Evolutionary conservation across 306 rosid genomes (phyloP).

Genomic region (Dalbergia cultrata): DNA sequence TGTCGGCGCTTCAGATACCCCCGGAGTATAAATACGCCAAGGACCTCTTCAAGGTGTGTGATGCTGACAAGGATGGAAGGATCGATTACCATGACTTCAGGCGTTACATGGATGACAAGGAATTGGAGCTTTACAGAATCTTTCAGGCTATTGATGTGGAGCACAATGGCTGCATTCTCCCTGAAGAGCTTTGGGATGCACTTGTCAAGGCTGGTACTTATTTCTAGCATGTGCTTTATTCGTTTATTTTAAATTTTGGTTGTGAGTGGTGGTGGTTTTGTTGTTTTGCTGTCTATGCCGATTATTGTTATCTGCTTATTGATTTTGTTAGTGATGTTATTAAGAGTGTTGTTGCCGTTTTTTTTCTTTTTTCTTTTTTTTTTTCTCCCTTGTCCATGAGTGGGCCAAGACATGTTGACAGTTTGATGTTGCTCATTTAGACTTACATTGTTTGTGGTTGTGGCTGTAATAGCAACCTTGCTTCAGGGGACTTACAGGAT

Average conservation of each 20-base stretch:
- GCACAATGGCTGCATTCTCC: conserved; percentile 66
- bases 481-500: background rate
- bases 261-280: background rate
- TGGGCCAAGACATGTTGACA: conserved; percentile 33
- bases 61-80: conserved; percentile 64
- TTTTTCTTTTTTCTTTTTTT: too few species aligned
- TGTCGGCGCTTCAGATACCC: conserved; percentile 65
- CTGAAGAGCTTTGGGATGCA: conserved; percentile 71
- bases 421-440: conserved; percentile 19
- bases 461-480: conserved; percentile 31
- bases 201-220: conserved; percentile 72
- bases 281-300: conserved; percentile 2
- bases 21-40: conserved; percentile 65
- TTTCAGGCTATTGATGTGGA: conserved; percentile 69
- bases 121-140: conserved; percentile 64
- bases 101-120: conserved; percentile 69
- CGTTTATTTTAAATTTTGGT: background rate
- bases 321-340: background rate
- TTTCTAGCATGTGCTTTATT: background rate
- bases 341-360: conserved; percentile 8
- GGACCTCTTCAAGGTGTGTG: conserved; percentile 67
- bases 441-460: conserved; percentile 26
- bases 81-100: conserved; percentile 60
- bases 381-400: conserved; percentile 9
- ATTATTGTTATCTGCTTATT: conserved; percentile 22